These are phyloP conservation scores for Graphium sp. DNA, from an alignment of 2,329 filamentous ascomycete species.

Conservation along the genomic window DNA sequence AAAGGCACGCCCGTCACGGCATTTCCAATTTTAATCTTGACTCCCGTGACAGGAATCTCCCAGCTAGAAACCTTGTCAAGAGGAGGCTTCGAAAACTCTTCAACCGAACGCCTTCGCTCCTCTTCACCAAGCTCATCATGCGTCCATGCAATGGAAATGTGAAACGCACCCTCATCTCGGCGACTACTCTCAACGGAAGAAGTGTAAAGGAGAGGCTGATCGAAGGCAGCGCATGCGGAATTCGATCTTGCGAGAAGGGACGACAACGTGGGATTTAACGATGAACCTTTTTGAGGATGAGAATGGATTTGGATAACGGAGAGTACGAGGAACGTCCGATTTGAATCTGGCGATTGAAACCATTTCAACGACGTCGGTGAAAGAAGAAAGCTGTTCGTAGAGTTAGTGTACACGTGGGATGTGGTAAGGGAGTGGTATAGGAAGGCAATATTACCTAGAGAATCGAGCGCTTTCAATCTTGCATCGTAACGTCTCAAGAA, in stretches of 20 bases:
- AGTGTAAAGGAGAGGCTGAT: constrained; percentile 57
- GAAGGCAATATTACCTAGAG: constrained; percentile 1
- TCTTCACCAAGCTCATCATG: constrained; percentile 28
- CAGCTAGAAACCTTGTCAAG: constrained; percentile 19
- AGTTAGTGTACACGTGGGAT: no score
- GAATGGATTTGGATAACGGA: not conserved
- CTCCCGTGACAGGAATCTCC: constrained; percentile 34
- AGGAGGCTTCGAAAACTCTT: constrained; percentile 6
- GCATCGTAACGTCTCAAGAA: constrained; percentile 35
- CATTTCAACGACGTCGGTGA: no score
- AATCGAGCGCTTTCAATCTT: no score
- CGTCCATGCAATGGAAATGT: constrained; percentile 82
- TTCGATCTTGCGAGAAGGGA: constrained; percentile 53
- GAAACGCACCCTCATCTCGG: constrained; percentile 43
- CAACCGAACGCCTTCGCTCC: constrained; percentile 14
- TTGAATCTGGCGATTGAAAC: constrained; percentile 35
- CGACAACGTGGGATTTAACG: constrained; percentile 36
- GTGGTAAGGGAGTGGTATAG: constrained; percentile 22
- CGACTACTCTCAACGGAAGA: no score
- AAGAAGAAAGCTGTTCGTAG: no score
- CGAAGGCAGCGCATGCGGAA: constrained; percentile 34
- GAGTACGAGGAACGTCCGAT: constrained; percentile 76
- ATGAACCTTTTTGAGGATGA: constrained; percentile 9
- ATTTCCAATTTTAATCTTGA: constrained; percentile 67
- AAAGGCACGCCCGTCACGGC: constrained; percentile 35